Conservation (phyloP, 345 rosid genomes). For the Aegle marmelos region DNA sequence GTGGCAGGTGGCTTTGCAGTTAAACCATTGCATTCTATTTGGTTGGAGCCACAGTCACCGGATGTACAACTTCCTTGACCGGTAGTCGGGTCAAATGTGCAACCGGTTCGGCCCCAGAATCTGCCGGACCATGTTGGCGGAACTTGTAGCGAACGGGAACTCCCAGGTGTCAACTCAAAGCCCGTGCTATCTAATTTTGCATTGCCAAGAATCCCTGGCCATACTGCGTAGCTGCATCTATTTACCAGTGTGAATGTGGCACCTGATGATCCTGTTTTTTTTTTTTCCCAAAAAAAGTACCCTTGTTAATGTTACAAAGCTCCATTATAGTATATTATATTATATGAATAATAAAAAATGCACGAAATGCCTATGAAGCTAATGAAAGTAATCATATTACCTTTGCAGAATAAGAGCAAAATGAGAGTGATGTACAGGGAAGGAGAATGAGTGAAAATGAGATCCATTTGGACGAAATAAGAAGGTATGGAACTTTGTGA, state of each 20-base stretch:
- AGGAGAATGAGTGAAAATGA: constrained; percentile 1
- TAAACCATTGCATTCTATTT: constrained; percentile 56
- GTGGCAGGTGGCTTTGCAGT: constrained; percentile 68
- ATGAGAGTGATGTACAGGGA: constrained; percentile 23
- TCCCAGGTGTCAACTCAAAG: constrained; percentile 46
- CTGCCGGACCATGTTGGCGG: constrained; percentile 73
- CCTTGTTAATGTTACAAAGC: not conserved
- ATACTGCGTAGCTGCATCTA: constrained; percentile 57
- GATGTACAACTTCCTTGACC: constrained; percentile 56
- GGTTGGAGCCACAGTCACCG: constrained; percentile 69
- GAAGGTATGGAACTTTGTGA: not conserved
- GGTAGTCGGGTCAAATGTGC: constrained; percentile 40
- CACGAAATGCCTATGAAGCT: not conserved
- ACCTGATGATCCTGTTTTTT: constrained; percentile 39
- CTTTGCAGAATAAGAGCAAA: constrained; percentile 31
- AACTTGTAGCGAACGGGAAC: constrained; percentile 45
- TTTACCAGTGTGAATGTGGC: constrained; percentile 55
- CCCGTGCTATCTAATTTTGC: constrained; percentile 47
- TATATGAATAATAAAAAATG: not conserved
- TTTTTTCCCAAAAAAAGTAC: too few relatives aligned
- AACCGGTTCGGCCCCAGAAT: constrained; percentile 68
- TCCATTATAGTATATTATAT: not conserved
- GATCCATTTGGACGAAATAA: constrained; percentile 22
- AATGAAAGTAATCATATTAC: constrained; percentile 11
- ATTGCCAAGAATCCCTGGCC: constrained; percentile 78